Percentiles rank a stretch among this genome's conserved stretches.
Conservation (phyloP, 1,139 yeast species). For the Saccharomycopsis crataegensis region DNA sequence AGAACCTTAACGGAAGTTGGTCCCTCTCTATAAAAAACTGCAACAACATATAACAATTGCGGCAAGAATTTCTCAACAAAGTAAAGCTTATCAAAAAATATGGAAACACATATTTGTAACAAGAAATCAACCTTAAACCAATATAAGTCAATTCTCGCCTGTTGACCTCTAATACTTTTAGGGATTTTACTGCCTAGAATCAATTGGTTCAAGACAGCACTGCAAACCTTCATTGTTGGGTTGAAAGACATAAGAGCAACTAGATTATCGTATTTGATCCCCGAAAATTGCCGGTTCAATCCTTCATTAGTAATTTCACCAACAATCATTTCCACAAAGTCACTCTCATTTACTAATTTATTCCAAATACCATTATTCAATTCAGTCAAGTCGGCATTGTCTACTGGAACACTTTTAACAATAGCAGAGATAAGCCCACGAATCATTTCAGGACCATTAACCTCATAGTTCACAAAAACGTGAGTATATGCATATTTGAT, state of each 20-base stretch:
- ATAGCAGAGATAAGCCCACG: slow-evolving; percentile 10
- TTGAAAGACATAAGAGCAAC: slow-evolving; percentile 8
- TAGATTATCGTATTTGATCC: slow-evolving; percentile 5
- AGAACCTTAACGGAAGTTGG: slow-evolving; percentile 7
- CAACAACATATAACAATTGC: slow-evolving; percentile 12
- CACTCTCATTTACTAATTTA: slow-evolving; percentile 1
- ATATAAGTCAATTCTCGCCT: slow-evolving; percentile 10
- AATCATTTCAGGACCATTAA: slow-evolving; percentile 1
- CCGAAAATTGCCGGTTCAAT: slow-evolving; percentile 11
- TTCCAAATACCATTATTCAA: slow-evolving; percentile 8
- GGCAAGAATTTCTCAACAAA: slow-evolving; percentile 11
- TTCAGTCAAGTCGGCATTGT: slow-evolving; percentile 2
- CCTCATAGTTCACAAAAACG: background rate
- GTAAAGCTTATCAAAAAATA: slow-evolving; percentile 10
- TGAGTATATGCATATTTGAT: slow-evolving; percentile 1
- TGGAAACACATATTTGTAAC: slow-evolving; percentile 6
- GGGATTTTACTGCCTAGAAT: slow-evolving; percentile 4
- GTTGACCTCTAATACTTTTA: slow-evolving; percentile 8
- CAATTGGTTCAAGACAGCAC: slow-evolving; percentile 6
- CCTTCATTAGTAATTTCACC: slow-evolving; percentile 14
- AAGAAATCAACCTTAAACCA: slow-evolving; percentile 14
- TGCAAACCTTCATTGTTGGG: slow-evolving; percentile 5
- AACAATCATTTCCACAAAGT: slow-evolving; percentile 2
- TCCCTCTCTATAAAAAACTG: slow-evolving; percentile 13
- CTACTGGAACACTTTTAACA: slow-evolving; percentile 8